Evolutionary conservation across 1,284 basidiomycete species (phyloP).

Genomic region (Porodaedalea pini): DNA sequence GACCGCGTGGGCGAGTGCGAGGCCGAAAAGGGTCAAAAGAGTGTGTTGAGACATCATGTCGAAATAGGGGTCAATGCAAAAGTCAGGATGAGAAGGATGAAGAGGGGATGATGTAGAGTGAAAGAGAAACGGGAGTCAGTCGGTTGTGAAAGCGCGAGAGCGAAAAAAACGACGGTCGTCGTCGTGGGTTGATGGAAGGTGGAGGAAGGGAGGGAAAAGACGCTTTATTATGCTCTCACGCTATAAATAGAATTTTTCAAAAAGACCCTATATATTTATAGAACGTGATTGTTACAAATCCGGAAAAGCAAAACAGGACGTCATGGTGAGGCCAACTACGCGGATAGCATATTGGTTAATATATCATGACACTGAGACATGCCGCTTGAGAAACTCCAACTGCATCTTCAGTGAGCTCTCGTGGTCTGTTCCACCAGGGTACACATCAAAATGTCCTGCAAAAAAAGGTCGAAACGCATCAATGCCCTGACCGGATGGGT

Average conservation of each 20-base stretch:
- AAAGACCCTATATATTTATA: background rate
- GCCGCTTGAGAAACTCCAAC: slow-evolving; percentile 27
- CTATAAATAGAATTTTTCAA: background rate
- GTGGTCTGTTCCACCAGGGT: slow-evolving; percentile 26
- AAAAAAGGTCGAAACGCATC: background rate
- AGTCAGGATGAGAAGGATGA: background rate
- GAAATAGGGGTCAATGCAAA: background rate
- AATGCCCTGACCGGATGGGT: background rate
- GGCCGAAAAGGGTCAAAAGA: slow-evolving; percentile 22
- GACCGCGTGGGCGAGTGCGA: slow-evolving; percentile 10
- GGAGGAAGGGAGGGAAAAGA: background rate
- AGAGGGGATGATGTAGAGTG: background rate
- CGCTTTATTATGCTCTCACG: background rate
- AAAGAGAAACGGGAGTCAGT: background rate
- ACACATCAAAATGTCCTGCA: slow-evolving; percentile 30
- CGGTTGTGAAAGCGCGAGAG: background rate
- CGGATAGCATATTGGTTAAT: no score
- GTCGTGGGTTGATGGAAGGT: background rate
- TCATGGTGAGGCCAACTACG: no score
- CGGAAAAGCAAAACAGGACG: no score
- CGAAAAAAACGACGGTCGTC: background rate
- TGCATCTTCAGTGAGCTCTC: slow-evolving; percentile 21
- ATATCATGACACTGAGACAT: slow-evolving; percentile 22
- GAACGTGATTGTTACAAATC: background rate
- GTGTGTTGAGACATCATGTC: slow-evolving; percentile 22